These are phyloP conservation scores for Penicillium vulpinum DNA, from an alignment of 2,329 filamentous ascomycete genomes.

Conservation along the genomic window DNA sequence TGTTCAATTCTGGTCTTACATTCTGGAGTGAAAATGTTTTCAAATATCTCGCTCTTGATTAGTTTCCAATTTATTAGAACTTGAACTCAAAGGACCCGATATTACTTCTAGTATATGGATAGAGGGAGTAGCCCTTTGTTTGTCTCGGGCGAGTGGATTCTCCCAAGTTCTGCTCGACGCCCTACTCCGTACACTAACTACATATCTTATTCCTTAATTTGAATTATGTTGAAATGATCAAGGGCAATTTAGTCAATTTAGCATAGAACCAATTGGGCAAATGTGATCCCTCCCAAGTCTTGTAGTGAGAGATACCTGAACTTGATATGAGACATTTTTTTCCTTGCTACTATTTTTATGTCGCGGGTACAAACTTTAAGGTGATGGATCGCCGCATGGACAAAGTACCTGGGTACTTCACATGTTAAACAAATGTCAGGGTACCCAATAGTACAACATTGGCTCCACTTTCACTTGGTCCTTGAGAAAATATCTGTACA, in stretches of 20 bases:
- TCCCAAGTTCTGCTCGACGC: background rate
- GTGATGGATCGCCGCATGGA: conserved; percentile 21
- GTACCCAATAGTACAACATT: conserved; percentile 7
- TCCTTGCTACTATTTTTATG: conserved; percentile 10
- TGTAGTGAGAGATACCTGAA: background rate
- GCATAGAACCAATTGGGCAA: background rate
- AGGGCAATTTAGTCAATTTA: background rate
- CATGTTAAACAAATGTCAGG: conserved; percentile 11
- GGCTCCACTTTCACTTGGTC: conserved; percentile 16
- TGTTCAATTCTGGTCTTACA: background rate
- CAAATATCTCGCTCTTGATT: background rate
- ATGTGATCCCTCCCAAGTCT: background rate
- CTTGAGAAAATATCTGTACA: background rate
- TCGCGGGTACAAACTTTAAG: conserved; percentile 21
- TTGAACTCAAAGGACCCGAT: background rate
- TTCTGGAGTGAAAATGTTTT: background rate
- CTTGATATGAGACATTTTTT: conserved; percentile 25
- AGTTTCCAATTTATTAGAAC: no score
- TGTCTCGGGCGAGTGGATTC: conserved; percentile 1
- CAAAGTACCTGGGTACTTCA: conserved; percentile 19
- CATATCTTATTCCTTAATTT: background rate
- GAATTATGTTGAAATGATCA: background rate
- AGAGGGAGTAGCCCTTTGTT: background rate
- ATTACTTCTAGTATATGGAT: background rate
- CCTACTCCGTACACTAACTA: background rate